Conservation (phyloP, 78 protist genomes). For the Planoprotostelium fungivorum region DNA sequence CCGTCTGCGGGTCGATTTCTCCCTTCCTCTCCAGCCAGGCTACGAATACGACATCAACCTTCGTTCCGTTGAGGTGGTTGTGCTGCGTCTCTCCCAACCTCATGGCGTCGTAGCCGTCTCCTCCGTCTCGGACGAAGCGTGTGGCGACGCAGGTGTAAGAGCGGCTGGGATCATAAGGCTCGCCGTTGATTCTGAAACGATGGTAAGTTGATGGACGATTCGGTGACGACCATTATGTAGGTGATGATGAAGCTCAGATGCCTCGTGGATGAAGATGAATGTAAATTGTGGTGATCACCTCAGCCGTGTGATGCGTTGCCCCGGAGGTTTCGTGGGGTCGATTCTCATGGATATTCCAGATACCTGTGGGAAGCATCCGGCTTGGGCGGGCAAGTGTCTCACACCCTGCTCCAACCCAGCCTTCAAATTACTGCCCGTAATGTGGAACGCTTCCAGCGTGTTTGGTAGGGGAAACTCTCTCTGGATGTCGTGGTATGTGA, state of each 20-base stretch:
- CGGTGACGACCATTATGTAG: too few relatives aligned
- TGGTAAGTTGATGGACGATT: neutral
- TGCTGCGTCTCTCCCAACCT: neutral
- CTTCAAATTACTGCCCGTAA: neutral
- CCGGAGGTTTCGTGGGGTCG: neutral
- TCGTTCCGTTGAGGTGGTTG: neutral
- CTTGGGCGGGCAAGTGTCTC: neutral
- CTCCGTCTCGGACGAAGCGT: neutral
- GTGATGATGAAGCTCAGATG: too few relatives aligned
- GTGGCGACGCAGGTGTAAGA: neutral
- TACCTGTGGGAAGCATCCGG: neutral
- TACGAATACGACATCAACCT: neutral
- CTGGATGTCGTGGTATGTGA: neutral
- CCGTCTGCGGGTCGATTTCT: neutral
- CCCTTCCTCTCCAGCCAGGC: neutral
- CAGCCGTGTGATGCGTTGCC: neutral
- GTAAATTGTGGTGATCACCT: neutral
- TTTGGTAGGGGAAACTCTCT: neutral
- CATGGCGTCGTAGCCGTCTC: neutral
- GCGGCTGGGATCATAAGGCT: neutral
- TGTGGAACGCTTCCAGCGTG: neutral
- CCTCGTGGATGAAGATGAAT: too few relatives aligned
- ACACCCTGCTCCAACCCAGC: neutral
- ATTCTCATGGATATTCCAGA: neutral
- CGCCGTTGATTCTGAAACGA: neutral